Conservation (phyloP, 2,329 filamentous ascomycete species). For the Venturiaceae sp. region DNA sequence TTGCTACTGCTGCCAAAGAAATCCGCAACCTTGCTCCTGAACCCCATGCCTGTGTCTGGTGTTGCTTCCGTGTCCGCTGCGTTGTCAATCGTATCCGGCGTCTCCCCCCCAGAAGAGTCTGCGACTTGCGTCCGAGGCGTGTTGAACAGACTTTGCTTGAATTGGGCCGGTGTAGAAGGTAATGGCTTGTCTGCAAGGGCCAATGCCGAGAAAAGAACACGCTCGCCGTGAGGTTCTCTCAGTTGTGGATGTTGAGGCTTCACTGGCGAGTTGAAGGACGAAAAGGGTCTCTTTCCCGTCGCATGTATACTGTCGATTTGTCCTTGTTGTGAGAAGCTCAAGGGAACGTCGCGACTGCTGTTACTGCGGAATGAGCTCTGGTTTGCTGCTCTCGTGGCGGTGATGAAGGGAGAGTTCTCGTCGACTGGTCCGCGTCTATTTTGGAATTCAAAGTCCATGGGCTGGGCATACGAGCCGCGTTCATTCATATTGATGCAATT, state of each 20-base stretch:
- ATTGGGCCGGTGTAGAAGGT: constrained; percentile 21
- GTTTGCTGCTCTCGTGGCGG: neutral
- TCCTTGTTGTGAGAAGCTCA: neutral
- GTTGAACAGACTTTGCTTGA: constrained; percentile 19
- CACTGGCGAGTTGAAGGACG: constrained; percentile 33
- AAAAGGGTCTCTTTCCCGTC: constrained; percentile 18
- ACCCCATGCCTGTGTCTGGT: constrained; percentile 20
- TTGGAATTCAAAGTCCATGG: constrained; percentile 46
- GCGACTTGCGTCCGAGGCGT: constrained; percentile 25
- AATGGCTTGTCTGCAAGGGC: constrained; percentile 24
- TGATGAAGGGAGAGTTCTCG: constrained; percentile 31
- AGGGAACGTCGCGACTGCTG: constrained; percentile 10
- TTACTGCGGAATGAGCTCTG: constrained; percentile 10
- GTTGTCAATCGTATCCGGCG: constrained; percentile 34
- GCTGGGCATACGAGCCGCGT: constrained; percentile 30
- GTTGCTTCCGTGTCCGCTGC: constrained; percentile 32
- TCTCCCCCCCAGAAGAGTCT: constrained; percentile 38
- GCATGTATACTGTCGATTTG: constrained; percentile 10
- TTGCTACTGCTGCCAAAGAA: constrained; percentile 13
- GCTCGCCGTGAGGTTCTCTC: constrained; percentile 39
- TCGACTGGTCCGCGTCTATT: constrained; percentile 37
- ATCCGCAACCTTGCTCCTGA: constrained; percentile 7
- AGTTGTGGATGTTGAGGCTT: constrained; percentile 38
- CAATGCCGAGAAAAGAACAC: constrained; percentile 34
- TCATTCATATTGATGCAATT: constrained; percentile 8